Evolutionary conservation across 805 yeast genomes (phyloP).

Genomic region (Tanozyma kutaoensis): DNA sequence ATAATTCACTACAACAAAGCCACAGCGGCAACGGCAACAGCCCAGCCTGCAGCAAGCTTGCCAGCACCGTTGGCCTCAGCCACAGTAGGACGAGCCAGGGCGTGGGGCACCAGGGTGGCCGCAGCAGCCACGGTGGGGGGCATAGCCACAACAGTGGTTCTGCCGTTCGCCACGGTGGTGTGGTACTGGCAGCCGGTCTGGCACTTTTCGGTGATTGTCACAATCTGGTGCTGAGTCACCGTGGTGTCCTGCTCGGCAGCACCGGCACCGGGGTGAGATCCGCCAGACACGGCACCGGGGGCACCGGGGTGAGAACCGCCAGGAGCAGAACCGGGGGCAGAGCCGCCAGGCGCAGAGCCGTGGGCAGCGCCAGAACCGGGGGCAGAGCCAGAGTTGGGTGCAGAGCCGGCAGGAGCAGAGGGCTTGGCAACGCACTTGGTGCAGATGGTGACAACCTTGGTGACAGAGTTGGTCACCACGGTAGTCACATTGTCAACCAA

Average conservation of each 20-base stretch:
- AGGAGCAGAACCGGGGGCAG: constrained; percentile 1
- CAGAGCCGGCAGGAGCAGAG: constrained; percentile 4
- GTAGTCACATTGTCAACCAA: constrained; percentile 2
- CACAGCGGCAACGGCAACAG: constrained; percentile 1
- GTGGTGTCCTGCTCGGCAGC: constrained; percentile 1
- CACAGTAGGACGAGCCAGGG: constrained; percentile 1
- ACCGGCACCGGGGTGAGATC: constrained; percentile 1
- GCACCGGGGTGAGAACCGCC: constrained; percentile 1
- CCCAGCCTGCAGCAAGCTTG: constrained; percentile 1
- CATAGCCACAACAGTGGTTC: constrained; percentile 1
- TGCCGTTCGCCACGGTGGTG: constrained; percentile 1
- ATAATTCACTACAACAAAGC: no score
- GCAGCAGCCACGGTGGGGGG: neutral
- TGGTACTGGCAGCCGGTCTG: no score
- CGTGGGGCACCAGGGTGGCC: neutral
- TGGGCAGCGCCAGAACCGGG: constrained; percentile 3
- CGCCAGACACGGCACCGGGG: constrained; percentile 2
- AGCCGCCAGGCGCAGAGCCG: constrained; percentile 3
- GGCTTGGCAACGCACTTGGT: constrained; percentile 4
- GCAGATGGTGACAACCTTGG: constrained; percentile 4
- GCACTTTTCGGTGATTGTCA: no score
- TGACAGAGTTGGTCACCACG: constrained; percentile 2
- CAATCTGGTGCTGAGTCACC: no score
- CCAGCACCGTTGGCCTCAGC: constrained; percentile 1
- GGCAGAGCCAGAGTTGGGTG: constrained; percentile 3